phyloP scores from a whole-genome alignment of 768 basidiomycete species.

The Lyophyllum atratum region DNA sequence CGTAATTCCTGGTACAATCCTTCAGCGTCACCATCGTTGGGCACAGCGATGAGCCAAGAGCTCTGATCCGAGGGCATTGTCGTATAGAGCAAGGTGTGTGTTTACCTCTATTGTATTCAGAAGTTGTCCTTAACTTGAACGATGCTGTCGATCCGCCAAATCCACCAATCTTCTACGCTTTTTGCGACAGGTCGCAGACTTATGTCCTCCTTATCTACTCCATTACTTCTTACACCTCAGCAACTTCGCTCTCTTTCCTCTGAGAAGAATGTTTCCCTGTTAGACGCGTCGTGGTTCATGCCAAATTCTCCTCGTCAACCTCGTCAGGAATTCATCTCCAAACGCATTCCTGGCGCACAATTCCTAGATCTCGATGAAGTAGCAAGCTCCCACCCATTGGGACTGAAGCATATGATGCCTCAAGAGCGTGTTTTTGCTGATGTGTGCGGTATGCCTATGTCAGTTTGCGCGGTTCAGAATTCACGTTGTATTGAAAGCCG shows the following conservation, averaged over 20 bases:
- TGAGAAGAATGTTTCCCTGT: constrained; percentile 41
- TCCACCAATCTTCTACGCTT: constrained; percentile 1
- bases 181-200: constrained; percentile 19
- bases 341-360: constrained; percentile 69
- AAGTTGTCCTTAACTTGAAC: neutral
- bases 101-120: constrained; percentile 20
- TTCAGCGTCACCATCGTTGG: constrained; percentile 84
- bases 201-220: constrained; percentile 43
- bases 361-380: constrained; percentile 84
- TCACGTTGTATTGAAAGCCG: neutral
- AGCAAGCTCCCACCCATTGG: constrained; percentile 70
- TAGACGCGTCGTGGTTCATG: constrained; percentile 95
- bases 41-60: constrained; percentile 90
- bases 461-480: neutral
- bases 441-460: constrained; percentile 67
- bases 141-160: constrained; percentile 7
- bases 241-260: constrained; percentile 42
- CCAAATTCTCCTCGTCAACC: constrained; percentile 78
- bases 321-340: constrained; percentile 63
- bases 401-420: constrained; percentile 96
- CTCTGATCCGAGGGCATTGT: constrained; percentile 94
- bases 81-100: constrained; percentile 18
- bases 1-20: constrained; percentile 66
- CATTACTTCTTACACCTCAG: constrained; percentile 55
- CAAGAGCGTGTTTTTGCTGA: constrained; percentile 65